phyloP scores from a whole-genome alignment of 1,284 basidiomycete genomes.

The Rhodotorula sp. region DNA sequence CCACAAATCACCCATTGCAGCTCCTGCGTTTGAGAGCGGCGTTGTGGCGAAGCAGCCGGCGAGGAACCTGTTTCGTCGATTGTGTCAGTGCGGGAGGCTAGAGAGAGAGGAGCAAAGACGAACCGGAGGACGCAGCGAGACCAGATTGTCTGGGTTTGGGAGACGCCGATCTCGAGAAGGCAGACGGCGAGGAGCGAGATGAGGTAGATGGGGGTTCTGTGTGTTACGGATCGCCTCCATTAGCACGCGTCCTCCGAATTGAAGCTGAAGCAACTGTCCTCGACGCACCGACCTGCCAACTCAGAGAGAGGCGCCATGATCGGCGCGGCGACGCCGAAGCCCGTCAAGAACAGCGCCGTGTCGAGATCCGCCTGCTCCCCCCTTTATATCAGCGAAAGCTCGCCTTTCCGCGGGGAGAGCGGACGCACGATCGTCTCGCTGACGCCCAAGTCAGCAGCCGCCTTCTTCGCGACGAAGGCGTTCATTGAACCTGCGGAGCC shows the following conservation, averaged over 20 bases:
- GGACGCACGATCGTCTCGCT: not conserved
- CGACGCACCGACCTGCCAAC: conserved; percentile 7
- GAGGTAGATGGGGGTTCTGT: conserved; percentile 23
- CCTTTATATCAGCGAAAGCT: too few relatives aligned
- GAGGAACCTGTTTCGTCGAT: conserved; percentile 6
- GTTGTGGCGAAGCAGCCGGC: conserved; percentile 19
- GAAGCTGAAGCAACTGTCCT: too few relatives aligned
- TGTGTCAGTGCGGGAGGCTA: not conserved
- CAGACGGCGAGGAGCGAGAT: conserved; percentile 13
- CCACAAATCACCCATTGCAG: conserved; percentile 21
- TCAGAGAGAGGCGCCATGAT: conserved; percentile 17
- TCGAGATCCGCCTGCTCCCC: conserved; percentile 15
- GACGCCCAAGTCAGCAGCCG: conserved; percentile 2
- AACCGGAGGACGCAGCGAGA: conserved; percentile 14
- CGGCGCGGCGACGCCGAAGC: conserved; percentile 24
- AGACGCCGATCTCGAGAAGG: conserved; percentile 18
- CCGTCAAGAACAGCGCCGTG: conserved; percentile 22
- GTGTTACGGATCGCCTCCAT: too few relatives aligned
- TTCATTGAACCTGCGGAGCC: conserved; percentile 14
- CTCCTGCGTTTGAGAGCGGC: conserved; percentile 21
- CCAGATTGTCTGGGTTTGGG: conserved; percentile 11
- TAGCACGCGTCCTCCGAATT: too few relatives aligned
- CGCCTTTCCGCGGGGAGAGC: not conserved
- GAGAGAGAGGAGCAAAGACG: not conserved
- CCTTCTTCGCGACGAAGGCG: not conserved